A percentile compares a stretch with the other conserved stretches of the same genome.
These are phyloP conservation scores for Microsporum audouinii DNA, from an alignment of 2,329 filamentous ascomycete genomes.

Conservation along the genomic window DNA sequence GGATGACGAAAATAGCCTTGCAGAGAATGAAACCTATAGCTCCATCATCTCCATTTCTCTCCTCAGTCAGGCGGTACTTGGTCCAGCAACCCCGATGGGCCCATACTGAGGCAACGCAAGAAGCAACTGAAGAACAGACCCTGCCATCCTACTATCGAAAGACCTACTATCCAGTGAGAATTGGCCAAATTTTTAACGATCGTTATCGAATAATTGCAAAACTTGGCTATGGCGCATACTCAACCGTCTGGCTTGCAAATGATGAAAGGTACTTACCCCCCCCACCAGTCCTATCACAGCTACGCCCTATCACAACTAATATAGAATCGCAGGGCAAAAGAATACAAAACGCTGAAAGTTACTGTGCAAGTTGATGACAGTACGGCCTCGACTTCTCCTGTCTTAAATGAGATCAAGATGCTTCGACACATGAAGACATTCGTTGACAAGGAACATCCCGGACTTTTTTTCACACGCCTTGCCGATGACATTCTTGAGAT, in stretches of 20 bases:
- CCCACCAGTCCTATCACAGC: no score
- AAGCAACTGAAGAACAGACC: constrained; percentile 8
- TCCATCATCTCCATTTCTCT: no score
- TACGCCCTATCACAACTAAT: not conserved
- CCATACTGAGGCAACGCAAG: no score
- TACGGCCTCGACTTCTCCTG: not conserved
- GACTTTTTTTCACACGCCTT: constrained; percentile 17
- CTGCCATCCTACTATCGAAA: constrained; percentile 16
- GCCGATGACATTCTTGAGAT: constrained; percentile 19
- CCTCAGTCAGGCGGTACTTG: no score
- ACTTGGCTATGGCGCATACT: constrained; percentile 20
- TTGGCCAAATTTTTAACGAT: constrained; percentile 16
- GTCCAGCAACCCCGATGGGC: no score
- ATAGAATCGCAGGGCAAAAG: constrained; percentile 6
- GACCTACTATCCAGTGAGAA: constrained; percentile 18
- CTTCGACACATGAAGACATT: constrained; percentile 13
- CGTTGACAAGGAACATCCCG: constrained; percentile 12
- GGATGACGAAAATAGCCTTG: no score
- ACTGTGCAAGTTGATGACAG: constrained; percentile 12
- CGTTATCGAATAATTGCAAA: constrained; percentile 18
- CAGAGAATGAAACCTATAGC: no score
- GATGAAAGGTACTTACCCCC: constrained; percentile 11
- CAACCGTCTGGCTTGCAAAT: constrained; percentile 20
- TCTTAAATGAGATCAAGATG: constrained; percentile 19
- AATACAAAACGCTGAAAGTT: constrained; percentile 17